Evolutionary conservation across 371 early-diverging fungal species (phyloP).

Genomic region (Ordospora pajunii): DNA sequence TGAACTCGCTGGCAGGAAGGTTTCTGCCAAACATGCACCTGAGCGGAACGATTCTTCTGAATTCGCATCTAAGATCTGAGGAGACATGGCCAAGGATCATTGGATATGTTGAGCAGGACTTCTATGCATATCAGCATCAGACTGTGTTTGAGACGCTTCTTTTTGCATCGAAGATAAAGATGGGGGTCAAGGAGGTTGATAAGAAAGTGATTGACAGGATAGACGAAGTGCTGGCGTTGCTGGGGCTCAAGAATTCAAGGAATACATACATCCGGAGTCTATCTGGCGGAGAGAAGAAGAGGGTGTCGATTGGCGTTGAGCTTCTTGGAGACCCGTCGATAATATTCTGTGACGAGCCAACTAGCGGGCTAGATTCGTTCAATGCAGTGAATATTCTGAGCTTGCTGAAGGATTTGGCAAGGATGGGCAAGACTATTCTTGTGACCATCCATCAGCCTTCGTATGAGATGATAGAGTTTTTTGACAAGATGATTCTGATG

Average conservation of each 20-base stretch:
- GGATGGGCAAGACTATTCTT: constrained; percentile 73
- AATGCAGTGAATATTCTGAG: constrained; percentile 79
- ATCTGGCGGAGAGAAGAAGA: constrained; percentile 61
- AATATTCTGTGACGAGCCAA: constrained; percentile 71
- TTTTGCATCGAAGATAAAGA: constrained; percentile 52
- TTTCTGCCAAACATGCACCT: constrained; percentile 66
- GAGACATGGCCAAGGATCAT: constrained; percentile 48
- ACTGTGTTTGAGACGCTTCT: constrained; percentile 57
- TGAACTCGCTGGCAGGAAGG: constrained; percentile 75
- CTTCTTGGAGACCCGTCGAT: constrained; percentile 55
- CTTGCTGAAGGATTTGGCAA: constrained; percentile 67
- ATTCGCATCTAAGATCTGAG: constrained; percentile 64
- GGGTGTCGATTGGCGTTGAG: constrained; percentile 58
- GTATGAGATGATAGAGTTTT: constrained; percentile 73
- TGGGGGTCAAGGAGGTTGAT: constrained; percentile 62
- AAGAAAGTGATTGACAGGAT: not conserved
- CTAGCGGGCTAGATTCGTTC: constrained; percentile 76
- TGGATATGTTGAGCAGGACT: constrained; percentile 65
- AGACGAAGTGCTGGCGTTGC: constrained; percentile 42
- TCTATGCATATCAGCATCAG: constrained; percentile 59
- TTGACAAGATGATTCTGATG: constrained; percentile 74
- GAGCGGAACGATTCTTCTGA: constrained; percentile 71
- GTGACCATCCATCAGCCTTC: constrained; percentile 88
- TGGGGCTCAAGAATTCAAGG: constrained; percentile 55
- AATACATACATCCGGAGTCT: constrained; percentile 54